Percentiles rank a stretch among this genome's conserved stretches.
Evolutionary conservation across 75 land plant genomes (phyloP).

Genomic region (Pinus taeda): DNA sequence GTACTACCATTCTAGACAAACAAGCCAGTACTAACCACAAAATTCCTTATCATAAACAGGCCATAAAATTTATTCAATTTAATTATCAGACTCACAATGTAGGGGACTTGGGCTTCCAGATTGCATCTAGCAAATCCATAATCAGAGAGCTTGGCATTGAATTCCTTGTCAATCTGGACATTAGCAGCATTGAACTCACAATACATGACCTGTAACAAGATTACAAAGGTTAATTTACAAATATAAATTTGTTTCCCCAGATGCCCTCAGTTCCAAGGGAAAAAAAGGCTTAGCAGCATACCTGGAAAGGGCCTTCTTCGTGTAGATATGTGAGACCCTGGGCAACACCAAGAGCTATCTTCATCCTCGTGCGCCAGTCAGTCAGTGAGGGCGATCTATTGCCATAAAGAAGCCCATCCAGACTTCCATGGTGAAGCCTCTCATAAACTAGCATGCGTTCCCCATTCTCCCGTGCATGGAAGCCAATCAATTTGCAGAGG

Average conservation of each 20-base stretch:
- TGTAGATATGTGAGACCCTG: constrained; percentile 37
- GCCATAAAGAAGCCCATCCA: constrained; percentile 19
- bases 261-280: background rate
- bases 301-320: constrained; percentile 26
- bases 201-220: constrained; percentile 66
- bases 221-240: background rate
- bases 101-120: constrained; percentile 9
- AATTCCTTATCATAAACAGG: background rate
- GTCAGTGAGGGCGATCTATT: constrained; percentile 7
- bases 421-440: constrained; percentile 21
- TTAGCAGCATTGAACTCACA: constrained; percentile 73
- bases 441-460: constrained; percentile 33
- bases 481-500: constrained; percentile 24
- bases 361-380: constrained; percentile 32
- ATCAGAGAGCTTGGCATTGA: constrained; percentile 79
- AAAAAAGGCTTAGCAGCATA: background rate
- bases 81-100: background rate
- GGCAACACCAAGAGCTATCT: constrained; percentile 30
- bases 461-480: constrained; percentile 7
- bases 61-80: background rate
- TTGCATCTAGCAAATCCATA: constrained; percentile 60
- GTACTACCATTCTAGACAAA: background rate
- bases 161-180: constrained; percentile 85
- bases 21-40: background rate
- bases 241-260: too few species aligned